Base-by-base conservation (phyloP, 306 rosid species). In the Cucumis hystrix region DNA sequence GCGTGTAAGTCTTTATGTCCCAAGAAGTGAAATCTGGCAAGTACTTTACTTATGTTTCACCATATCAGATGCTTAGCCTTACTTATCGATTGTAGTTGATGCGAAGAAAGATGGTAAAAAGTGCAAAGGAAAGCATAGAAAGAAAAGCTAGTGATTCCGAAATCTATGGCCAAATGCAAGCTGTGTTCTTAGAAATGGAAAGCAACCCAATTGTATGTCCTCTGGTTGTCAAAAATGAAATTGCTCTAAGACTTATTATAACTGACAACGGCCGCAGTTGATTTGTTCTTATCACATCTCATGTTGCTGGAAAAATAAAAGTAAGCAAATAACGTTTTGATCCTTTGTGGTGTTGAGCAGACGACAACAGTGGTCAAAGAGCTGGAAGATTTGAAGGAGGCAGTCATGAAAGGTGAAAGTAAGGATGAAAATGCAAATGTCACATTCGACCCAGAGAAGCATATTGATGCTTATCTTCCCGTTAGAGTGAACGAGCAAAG, bases 401-500 rank as follows among this genome's bases (percentile, higher is more conserved):
- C 85, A 51, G 96, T 94, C 51, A 84, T 91, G 78, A 87, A 86
- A 54, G 86, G 80, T 4, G 89, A 85, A 57, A 85, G 78, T 5
- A 63, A 83, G 58, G 82, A 64, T 75, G 83, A 49, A 2, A 76
- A 80, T 56, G 64, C 78, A 5, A 87, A 79, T 77, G 79, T 61
- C 17, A 40, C 82, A 66, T 91, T 91, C 79, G 96, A 93, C 79
- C 98, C 87, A 6, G 96, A 86, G 82, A 86, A 83, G 85, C 91
- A 91, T 87, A 91, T 93, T 59, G 98, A 93, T 37, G 84, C 82
- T 55, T 70, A 80, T 75, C 86, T 93, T 30, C 98, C 96, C 6
- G 93, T 88, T 49, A 84, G 97, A 80, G 98, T 93, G 67, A 93
- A 89, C 0, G 98, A 93, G 88, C 98, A 93, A 62, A 84, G 98